Conservation (phyloP, 495 filamentous ascomycete genomes). For the Chaetomium tenue region DNA sequence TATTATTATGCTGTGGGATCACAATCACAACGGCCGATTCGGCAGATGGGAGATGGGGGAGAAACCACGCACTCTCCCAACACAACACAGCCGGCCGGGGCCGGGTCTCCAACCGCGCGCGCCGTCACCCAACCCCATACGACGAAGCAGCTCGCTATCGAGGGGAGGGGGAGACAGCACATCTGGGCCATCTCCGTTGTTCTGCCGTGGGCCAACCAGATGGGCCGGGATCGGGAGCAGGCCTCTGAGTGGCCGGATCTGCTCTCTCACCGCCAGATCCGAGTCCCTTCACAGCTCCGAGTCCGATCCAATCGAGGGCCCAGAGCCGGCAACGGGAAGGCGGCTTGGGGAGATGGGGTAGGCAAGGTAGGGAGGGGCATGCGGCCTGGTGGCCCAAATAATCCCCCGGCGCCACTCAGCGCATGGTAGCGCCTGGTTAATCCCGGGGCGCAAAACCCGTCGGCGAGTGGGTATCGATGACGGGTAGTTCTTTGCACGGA, state of each 20-base stretch:
- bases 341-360: no score
- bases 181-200: not conserved
- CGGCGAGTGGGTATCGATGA: not conserved
- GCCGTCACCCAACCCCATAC: not conserved
- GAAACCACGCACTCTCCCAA: not conserved
- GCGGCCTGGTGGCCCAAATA: slow-evolving; percentile 2
- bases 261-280: slow-evolving; percentile 13
- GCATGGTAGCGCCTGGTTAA: no score
- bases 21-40: not conserved
- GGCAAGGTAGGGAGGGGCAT: not conserved
- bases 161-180: no score
- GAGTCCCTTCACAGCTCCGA: not conserved
- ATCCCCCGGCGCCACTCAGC: not conserved
- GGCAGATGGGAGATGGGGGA: not conserved
- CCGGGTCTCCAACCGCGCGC: no score
- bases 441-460: not conserved
- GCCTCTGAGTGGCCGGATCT: slow-evolving; percentile 4
- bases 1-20: not conserved
- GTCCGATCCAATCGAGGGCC: slow-evolving; percentile 3
- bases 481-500: not conserved
- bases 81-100: no score
- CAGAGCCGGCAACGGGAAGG: not conserved
- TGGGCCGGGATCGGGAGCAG: not conserved
- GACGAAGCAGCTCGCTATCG: no score
- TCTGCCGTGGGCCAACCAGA: slow-evolving; percentile 9